Evolutionary conservation across 1,284 basidiomycete genomes (phyloP).

Genomic region (Trametes hirsuta): DNA sequence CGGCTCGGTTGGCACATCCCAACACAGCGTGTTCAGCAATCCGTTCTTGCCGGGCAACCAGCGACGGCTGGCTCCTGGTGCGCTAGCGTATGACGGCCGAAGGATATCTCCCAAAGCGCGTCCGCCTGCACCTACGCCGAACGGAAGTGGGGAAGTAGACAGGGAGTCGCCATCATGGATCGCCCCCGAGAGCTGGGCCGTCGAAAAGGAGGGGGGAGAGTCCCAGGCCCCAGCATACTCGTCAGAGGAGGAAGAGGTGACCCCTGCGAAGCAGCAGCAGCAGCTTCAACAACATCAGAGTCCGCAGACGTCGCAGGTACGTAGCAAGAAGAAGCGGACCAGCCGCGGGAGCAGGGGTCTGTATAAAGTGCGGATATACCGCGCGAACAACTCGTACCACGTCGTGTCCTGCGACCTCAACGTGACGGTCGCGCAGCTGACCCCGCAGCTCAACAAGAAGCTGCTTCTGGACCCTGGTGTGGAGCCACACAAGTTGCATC

Average conservation of each 20-base stretch:
- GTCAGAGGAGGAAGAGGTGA: conserved; percentile 41
- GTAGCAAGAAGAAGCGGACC: conserved; percentile 16
- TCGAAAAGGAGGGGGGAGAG: conserved; percentile 50
- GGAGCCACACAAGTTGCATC: conserved; percentile 76
- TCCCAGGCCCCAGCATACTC: conserved; percentile 43
- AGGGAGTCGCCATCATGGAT: conserved; percentile 48
- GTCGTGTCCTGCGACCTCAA: conserved; percentile 67
- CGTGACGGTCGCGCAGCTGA: conserved; percentile 75
- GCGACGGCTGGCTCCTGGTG: conserved; percentile 24
- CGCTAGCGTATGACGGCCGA: conserved; percentile 33
- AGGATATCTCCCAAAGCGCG: conserved; percentile 57
- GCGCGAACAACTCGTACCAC: conserved; percentile 75
- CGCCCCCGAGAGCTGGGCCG: conserved; percentile 64
- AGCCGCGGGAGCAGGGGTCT: conserved; percentile 21
- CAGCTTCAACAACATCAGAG: conserved; percentile 13
- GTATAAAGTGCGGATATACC: conserved; percentile 77
- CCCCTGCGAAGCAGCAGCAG: neutral
- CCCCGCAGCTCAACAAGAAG: conserved; percentile 65
- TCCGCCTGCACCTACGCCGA: conserved; percentile 5
- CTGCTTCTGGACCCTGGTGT: conserved; percentile 49
- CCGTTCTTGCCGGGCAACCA: conserved; percentile 35
- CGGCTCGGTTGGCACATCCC: conserved; percentile 29
- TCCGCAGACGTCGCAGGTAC: too few species aligned
- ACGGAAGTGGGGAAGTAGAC: conserved; percentile 15
- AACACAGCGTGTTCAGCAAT: conserved; percentile 30